These are phyloP conservation scores for Zygosaccharomyces pseudobailii DNA, from an alignment of 1,139 yeast genomes.

Conservation along the genomic window DNA sequence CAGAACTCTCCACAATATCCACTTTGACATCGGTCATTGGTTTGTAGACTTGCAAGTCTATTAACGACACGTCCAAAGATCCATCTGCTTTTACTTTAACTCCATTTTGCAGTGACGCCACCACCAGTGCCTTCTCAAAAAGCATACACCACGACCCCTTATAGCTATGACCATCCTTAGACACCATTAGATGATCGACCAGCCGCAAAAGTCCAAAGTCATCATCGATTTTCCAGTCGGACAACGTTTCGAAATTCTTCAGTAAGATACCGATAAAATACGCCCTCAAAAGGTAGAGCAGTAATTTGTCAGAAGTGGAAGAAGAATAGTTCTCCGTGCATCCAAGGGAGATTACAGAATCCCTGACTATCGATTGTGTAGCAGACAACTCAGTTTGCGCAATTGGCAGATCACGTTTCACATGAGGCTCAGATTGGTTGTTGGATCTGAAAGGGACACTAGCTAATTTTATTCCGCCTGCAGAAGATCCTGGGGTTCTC, in stretches of 20 bases:
- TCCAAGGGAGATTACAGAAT: conserved; percentile 1
- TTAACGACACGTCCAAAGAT: conserved; percentile 10
- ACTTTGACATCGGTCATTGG: conserved; percentile 15
- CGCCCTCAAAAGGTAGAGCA: conserved; percentile 26
- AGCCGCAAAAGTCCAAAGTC: conserved; percentile 29
- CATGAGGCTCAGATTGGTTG: neutral
- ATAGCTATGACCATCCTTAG: conserved; percentile 18
- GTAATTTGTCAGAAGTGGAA: conserved; percentile 5
- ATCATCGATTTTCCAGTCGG: conserved; percentile 25
- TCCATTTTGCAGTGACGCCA: conserved; percentile 13
- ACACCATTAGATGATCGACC: conserved; percentile 27
- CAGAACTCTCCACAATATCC: conserved; percentile 24
- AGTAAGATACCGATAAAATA: conserved; percentile 25
- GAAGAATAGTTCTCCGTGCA: neutral
- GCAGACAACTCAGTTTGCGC: neutral
- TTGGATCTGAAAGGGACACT: neutral
- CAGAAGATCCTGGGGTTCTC: neutral
- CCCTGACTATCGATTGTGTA: neutral
- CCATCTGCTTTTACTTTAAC: conserved; percentile 6
- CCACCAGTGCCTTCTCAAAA: conserved; percentile 24
- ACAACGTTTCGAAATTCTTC: conserved; percentile 16
- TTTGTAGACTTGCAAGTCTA: conserved; percentile 11
- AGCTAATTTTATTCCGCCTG: neutral
- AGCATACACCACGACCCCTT: conserved; percentile 25
- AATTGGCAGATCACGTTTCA: conserved; percentile 1